These are phyloP conservation scores for Plectosphaerella sp. DNA, from an alignment of 2,329 filamentous ascomycete species.

Conservation along the genomic window DNA sequence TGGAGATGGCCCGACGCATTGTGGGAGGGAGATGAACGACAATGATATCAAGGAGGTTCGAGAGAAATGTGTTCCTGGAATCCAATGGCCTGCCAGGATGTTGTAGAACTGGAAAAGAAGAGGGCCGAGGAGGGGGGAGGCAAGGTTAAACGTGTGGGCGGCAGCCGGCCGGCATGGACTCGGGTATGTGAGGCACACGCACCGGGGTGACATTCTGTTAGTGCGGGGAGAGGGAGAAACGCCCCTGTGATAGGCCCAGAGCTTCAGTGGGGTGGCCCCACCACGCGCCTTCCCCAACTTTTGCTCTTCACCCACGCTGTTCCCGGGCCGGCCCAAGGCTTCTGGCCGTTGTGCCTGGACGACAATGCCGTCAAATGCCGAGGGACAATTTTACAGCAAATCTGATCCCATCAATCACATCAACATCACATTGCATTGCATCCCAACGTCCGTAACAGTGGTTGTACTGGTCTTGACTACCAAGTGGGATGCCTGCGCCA, in stretches of 20 bases:
- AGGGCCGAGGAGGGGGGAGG: not conserved
- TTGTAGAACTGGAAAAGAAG: not conserved
- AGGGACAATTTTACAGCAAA: not conserved
- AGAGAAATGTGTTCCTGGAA: not conserved
- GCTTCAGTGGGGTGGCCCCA: not conserved
- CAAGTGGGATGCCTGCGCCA: not conserved
- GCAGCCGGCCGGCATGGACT: not conserved
- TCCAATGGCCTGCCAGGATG: slow-evolving; percentile 9
- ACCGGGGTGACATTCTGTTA: slow-evolving; percentile 3
- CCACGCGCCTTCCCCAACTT: slow-evolving; percentile 1
- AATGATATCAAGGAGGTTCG: not conserved
- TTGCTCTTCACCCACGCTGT: not conserved
- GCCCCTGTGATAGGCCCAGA: not conserved
- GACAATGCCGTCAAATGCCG: slow-evolving; percentile 13
- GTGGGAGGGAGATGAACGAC: slow-evolving; percentile 10
- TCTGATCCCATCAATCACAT: not conserved
- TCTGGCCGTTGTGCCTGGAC: slow-evolving; percentile 2
- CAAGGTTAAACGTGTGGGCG: not conserved
- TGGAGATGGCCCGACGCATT: slow-evolving; percentile 43
- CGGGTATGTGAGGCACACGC: not conserved
- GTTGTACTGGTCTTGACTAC: not conserved
- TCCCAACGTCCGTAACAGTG: not conserved
- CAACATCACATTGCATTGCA: not conserved
- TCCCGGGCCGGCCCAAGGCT: not conserved
- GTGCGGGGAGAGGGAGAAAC: not conserved